These are phyloP conservation scores for Tuber brumale DNA, from an alignment of 495 filamentous ascomycete genomes.

Conservation along the genomic window DNA sequence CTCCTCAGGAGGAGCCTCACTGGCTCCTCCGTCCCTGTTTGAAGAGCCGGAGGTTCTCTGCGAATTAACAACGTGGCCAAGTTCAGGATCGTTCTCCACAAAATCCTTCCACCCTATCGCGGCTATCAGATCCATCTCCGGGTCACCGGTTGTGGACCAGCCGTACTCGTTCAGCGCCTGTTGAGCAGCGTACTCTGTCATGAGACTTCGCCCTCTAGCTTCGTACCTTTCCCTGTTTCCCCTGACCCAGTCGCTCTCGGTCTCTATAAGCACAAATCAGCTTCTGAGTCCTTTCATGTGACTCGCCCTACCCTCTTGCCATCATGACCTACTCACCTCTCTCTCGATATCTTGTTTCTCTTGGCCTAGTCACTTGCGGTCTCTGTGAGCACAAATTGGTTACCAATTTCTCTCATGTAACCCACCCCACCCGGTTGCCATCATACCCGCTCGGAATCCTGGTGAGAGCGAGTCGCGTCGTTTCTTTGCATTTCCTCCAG, in stretches of 20 bases:
- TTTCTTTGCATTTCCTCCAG: slow-evolving; percentile 11
- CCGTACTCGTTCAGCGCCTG: slow-evolving; percentile 6
- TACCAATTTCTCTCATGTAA: not conserved
- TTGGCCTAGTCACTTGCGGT: not conserved
- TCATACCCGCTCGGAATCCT: not conserved
- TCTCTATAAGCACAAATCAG: not conserved
- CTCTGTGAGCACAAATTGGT: not conserved
- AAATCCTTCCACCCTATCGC: slow-evolving; percentile 14
- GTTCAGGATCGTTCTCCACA: slow-evolving; percentile 14
- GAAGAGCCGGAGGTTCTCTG: not conserved
- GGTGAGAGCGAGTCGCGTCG: not conserved
- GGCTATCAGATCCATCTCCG: slow-evolving; percentile 22
- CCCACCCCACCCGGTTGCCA: not conserved
- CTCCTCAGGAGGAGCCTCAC: too few species aligned
- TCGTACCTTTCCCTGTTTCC: slow-evolving; percentile 12
- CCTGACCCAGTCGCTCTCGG: slow-evolving; percentile 4
- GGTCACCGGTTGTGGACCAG: slow-evolving; percentile 15
- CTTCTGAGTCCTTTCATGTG: not conserved
- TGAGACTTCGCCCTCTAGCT: slow-evolving; percentile 9
- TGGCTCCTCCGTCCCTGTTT: not conserved
- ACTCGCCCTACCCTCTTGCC: not conserved
- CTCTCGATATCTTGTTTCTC: not conserved
- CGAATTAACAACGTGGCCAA: too few species aligned
- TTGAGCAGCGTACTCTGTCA: slow-evolving; percentile 9
- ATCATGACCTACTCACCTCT: not conserved